These are phyloP conservation scores for Cymodocea nodosa DNA, from an alignment of 116 monocot species.

Conservation along the genomic window DNA sequence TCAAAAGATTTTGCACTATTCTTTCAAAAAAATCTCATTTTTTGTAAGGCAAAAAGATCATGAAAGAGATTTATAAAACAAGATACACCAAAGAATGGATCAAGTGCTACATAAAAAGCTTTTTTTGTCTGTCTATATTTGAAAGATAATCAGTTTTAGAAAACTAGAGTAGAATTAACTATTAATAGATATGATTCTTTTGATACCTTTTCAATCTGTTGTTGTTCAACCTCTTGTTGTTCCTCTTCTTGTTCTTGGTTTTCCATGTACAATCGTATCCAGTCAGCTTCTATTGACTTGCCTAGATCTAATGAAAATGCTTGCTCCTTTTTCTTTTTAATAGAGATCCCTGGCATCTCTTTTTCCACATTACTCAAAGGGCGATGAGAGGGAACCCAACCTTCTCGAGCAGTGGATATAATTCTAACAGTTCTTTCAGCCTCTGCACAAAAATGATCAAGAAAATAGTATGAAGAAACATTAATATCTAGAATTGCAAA, in stretches of 20 bases:
- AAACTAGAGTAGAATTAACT: no score
- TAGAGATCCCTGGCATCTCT: conserved; percentile 11
- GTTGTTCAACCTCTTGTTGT: conserved; percentile 30
- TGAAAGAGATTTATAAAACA: no score
- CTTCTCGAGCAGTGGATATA: conserved; percentile 59
- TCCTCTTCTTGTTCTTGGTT: conserved; percentile 46
- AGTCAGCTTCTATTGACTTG: conserved; percentile 63
- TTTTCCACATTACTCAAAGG: conserved; percentile 23
- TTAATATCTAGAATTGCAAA: background rate
- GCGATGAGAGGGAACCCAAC: conserved; percentile 50
- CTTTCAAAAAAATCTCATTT: no score
- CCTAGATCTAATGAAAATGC: conserved; percentile 49
- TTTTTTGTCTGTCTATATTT: no score
- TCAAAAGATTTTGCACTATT: no score
- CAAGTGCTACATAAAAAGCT: no score
- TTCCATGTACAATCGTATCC: conserved; percentile 81
- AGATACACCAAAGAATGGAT: no score
- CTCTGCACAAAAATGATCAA: conserved; percentile 6
- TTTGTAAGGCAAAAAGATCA: no score
- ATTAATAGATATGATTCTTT: no score
- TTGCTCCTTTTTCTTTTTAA: conserved; percentile 24
- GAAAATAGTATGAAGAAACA: background rate
- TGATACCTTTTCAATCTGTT: conserved; percentile 40
- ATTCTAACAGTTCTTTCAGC: conserved; percentile 45
- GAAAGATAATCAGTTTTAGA: no score